These are phyloP conservation scores for Phytopythium cucurbitacearum DNA, from an alignment of 352 stramenopile genomes.

Conservation along the genomic window DNA sequence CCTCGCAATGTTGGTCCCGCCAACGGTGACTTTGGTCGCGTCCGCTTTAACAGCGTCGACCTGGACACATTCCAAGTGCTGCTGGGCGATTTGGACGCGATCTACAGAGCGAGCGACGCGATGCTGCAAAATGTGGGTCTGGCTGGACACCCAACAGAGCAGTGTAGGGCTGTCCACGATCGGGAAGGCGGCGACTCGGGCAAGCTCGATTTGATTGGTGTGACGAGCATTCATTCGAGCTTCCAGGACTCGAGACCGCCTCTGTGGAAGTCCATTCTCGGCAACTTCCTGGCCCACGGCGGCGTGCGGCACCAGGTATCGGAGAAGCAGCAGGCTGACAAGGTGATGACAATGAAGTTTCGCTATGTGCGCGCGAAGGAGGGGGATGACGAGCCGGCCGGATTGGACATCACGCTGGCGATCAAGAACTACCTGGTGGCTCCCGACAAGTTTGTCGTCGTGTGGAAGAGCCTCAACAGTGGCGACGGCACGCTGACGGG, in stretches of 20 bases:
- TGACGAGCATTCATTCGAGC: background rate
- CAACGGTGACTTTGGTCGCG: background rate
- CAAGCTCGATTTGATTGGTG: constrained; percentile 1
- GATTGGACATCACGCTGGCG: background rate
- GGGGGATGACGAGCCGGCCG: background rate
- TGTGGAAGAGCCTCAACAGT: constrained; percentile 6
- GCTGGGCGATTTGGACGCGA: background rate
- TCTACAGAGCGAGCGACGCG: background rate
- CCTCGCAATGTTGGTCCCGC: background rate
- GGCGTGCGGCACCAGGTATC: background rate
- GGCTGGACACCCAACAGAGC: background rate
- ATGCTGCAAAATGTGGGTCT: background rate
- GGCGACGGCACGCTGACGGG: background rate
- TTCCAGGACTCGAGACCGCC: background rate
- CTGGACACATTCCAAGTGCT: background rate
- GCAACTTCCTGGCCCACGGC: background rate
- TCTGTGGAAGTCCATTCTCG: background rate
- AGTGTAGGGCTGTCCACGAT: background rate
- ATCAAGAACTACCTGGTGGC: constrained; percentile 1
- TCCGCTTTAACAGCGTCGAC: constrained; percentile 1
- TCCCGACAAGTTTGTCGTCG: constrained; percentile 1
- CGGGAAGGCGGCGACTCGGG: background rate
- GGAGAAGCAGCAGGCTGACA: background rate
- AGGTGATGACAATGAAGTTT: constrained; percentile 2
- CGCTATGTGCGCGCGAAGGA: background rate